These are phyloP conservation scores for Ambrosia trifida DNA, from an alignment of 129 eudicot species.

Conservation along the genomic window DNA sequence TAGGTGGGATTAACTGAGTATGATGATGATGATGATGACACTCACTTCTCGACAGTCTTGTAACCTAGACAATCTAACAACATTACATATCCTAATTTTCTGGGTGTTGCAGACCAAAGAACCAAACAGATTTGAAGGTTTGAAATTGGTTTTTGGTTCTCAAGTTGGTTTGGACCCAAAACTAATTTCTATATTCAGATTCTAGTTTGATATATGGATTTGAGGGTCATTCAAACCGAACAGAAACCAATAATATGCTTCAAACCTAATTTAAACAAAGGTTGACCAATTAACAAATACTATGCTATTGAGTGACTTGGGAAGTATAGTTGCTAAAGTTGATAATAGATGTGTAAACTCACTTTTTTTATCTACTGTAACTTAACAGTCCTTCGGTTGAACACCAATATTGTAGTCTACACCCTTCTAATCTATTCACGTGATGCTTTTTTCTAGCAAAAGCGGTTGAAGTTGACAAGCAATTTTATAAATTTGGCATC, in stretches of 20 bases:
- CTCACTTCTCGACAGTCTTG: not conserved
- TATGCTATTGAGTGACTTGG: constrained; percentile 6
- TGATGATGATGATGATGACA: too few species aligned
- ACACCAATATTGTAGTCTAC: not conserved
- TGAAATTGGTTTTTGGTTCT: not conserved
- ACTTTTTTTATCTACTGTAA: not conserved
- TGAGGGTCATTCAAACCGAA: constrained; percentile 8
- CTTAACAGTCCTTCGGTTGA: not conserved
- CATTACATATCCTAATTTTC: not conserved
- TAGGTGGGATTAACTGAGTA: too few species aligned
- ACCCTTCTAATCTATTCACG: not conserved
- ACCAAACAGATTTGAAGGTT: not conserved
- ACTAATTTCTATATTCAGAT: not conserved
- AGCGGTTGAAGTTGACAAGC: constrained; percentile 6
- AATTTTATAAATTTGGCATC: not conserved
- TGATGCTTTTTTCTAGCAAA: not conserved
- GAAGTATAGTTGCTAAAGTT: not conserved
- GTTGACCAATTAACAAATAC: not conserved
- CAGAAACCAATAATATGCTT: not conserved
- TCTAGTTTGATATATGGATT: not conserved
- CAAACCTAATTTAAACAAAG: not conserved
- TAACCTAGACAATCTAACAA: not conserved
- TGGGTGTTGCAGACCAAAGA: not conserved
- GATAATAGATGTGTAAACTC: not conserved
- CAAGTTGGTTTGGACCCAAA: not conserved